Base-by-base conservation (phyloP, 2,329 filamentous ascomycete species). In the Apiospora arundinis region DNA sequence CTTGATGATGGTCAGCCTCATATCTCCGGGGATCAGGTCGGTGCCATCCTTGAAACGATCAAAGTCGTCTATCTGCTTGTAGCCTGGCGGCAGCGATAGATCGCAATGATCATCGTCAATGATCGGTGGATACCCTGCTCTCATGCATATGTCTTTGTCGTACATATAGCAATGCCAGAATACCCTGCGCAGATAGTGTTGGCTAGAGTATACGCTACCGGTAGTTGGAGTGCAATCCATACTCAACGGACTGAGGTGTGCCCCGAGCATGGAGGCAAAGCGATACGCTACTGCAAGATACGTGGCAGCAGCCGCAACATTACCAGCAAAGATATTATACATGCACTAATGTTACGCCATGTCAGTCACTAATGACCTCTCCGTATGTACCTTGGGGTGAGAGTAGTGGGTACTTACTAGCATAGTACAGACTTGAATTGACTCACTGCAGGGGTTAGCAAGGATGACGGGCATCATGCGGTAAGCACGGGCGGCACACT, bases 101-200 rank as follows among this genome's bases (percentile, higher is more conserved):
- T 89, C 86, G 73, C 87, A 89, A 70, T 87, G 84, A 21, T 86
- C 84, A 69, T 88, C 86, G 4, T 80, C 77, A 25, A 89, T 84
- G 0, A 82, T 77, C 1, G 87, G 87, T 0, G 87, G 87, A 67
- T 88, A 86, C 0, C 87, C 86, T 0, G 84, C 87, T 4, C 88
- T 83, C 0, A 90, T 79, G 0, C 86, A 80, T 16, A 89, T 81
- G n/a, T 90, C 88, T 72, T 88, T 90, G 74, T 90, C 88, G 12
- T 88, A 77, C 1, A 81, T 81, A 71, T 88, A 90, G 73, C 84
- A 85, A 7, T 89, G 74, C 87, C 88, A 90, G 74, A 90, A 90
- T 0, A 89, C 70, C 42, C 79, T 75, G 3, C 84, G 80, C 0
- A 84, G 73, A 42, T 84, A 80, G 11, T 78, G 76, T 49, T 77